Evolutionary conservation across 2,329 filamentous ascomycete species (phyloP).

Genomic region (Leptographium procerum): DNA sequence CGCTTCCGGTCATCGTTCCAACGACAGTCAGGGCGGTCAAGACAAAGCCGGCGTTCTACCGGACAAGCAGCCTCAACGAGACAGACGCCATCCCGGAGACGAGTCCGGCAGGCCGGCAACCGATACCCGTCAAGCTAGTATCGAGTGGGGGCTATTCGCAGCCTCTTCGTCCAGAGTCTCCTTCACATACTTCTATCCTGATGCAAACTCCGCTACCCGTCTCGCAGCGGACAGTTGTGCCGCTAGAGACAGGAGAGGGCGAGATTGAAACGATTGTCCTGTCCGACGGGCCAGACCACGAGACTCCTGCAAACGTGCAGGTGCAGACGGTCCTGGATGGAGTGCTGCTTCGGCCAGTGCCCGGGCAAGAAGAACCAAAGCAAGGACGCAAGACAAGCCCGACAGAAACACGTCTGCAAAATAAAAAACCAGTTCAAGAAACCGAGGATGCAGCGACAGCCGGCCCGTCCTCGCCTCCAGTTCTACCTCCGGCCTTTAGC

Average conservation of each 20-base stretch:
- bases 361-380: neutral
- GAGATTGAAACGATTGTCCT: neutral
- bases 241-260: neutral
- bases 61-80: conserved; percentile 7
- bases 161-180: neutral
- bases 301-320: neutral
- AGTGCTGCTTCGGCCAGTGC: no score
- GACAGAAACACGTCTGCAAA: neutral
- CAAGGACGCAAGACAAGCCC: neutral
- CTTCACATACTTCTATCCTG: neutral
- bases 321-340: no score
- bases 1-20: neutral
- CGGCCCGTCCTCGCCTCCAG: neutral
- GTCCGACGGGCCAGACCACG: neutral
- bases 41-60: neutral
- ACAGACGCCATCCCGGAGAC: conserved; percentile 14
- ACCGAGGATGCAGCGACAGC: neutral
- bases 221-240: neutral
- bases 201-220: neutral
- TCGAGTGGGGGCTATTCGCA: neutral
- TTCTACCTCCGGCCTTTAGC: conserved; percentile 6
- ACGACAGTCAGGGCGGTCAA: neutral
- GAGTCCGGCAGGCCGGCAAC: conserved; percentile 4
- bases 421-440: neutral
- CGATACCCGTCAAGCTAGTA: neutral